Base-by-base conservation (phyloP, 257 asterid species). In the Solanum bulbocastanum region DNA sequence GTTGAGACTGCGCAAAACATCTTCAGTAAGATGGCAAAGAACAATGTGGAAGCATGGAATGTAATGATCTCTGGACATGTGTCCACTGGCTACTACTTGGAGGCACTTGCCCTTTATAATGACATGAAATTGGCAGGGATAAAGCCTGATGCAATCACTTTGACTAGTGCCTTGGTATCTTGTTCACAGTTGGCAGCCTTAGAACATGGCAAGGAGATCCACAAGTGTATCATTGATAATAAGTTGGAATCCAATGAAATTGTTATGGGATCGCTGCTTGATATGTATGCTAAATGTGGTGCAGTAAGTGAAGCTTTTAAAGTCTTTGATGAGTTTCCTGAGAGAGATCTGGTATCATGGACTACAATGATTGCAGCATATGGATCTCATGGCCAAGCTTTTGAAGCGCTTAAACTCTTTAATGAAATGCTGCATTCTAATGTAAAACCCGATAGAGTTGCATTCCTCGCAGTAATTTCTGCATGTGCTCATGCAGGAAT, bases 271-370 rank as follows among this genome's bases (percentile, higher is more conserved):
- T 95, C 98, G 56, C 91, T 95, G 76, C 94, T 95, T 23, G 97
- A 95, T 88, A 95, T 95, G 98, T 95, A 95, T 87, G 96, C 98
- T 62, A 94, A 95, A 86, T 94, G 98, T 56, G 98, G 98, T 65
- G 97, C 93, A 62, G 94, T 95, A 40, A 71, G 88, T 62, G 96
- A 95, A 89, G 97, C 98, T 83, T 91, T 72, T 56, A 42, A 14
- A 40, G 93, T 95, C 78, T 94, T 95, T 83, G 90, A 92, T 52
- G 92, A 88, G 90, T 82, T 94, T 49, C 88, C 91, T 2, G 88
- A 89, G 74, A 92, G 90, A 89, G 98, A 94, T 89, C 88, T 94
- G 89, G 95, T 95, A 27, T 94, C 98, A 2, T 92, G 98, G 98
- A 94, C 98, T 62, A 92, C 98, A 39, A 95, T 95, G 97, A 92